Conservation (phyloP, 2,329 filamentous ascomycete species). For the Pseudocercospora eumusae region DNA sequence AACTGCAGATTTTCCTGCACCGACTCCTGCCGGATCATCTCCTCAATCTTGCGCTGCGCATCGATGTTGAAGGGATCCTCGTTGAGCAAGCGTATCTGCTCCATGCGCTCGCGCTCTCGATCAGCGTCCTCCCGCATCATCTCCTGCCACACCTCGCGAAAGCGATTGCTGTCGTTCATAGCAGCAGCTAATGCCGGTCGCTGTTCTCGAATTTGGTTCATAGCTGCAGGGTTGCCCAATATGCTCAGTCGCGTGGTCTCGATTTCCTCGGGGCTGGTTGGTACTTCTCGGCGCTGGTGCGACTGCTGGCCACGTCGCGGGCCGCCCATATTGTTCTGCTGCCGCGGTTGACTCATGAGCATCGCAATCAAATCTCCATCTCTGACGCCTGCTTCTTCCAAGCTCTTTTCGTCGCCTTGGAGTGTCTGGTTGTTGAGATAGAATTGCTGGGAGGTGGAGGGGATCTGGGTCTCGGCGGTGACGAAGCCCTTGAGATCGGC, state of each 20-base stretch:
- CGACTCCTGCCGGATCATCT: conserved; percentile 92
- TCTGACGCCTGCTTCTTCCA: conserved; percentile 75
- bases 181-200: conserved; percentile 76
- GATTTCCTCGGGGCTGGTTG: conserved; percentile 53
- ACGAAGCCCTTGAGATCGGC: conserved; percentile 85
- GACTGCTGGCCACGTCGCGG: conserved; percentile 43
- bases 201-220: conserved; percentile 68
- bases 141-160: conserved; percentile 69
- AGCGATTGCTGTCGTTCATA: conserved; percentile 73
- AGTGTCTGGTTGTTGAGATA: conserved; percentile 88
- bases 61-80: conserved; percentile 93
- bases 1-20: conserved; percentile 96
- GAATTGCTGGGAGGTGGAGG: conserved; percentile 73
- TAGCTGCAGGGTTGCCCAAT: conserved; percentile 72
- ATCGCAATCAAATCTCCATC: conserved; percentile 93
- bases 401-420: conserved; percentile 73
- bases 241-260: conserved; percentile 83
- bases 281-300: conserved; percentile 24
- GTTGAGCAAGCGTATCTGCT: conserved; percentile 81
- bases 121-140: conserved; percentile 70
- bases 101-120: conserved; percentile 73
- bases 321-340: conserved; percentile 43
- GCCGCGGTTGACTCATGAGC: conserved; percentile 62
- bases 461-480: conserved; percentile 76
- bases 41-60: conserved; percentile 87